Base-by-base conservation (phyloP, 2,329 filamentous ascomycete species). In the Fusarium virguliforme region DNA sequence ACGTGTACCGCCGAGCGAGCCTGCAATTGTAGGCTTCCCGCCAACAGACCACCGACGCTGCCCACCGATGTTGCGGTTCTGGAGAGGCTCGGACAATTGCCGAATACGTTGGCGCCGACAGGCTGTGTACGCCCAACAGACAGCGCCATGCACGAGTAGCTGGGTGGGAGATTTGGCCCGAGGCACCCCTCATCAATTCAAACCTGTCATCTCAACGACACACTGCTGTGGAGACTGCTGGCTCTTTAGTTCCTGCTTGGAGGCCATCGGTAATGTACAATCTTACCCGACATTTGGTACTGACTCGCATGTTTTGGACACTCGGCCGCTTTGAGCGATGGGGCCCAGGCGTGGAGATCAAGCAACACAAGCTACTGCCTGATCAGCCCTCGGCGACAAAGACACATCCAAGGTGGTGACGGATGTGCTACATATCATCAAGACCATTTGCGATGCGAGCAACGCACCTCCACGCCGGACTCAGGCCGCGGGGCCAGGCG, bases 211-310 rank as follows among this genome's bases (percentile, higher is more conserved):
- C 6, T 41, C 38, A 41, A 41, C 38, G 15, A 15, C 15, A 8
- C 38, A 8, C 18, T n/a, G 6, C 28, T 6, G 65, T 66, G 64
- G 64, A 66, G 28, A 48, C 34, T 8, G 56, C 61, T 1, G 70
- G 37, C 68, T 76, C 6, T 73, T 74, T 40, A 68, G 61, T 35
- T 43, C 70, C 5, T 74, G 68, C n/a, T 26, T 75, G 13, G 69
- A 75, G 2, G 67, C 57, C 13, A 28, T 71, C 6, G 62, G 71
- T 5, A 66, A 54, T 22, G 28, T 74, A 7, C 38, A 74, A 12
- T 13, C 50, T 1, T 76, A 75, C 48, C 60, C 59, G 12, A 24
- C 60, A 5, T 76, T 72, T 28, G 54, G 40, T 5, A 35, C 8
- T n/a, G 75, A 77, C 50, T 66, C 66, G 8, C 46, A 59, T 12